A percentile compares a stretch with the other conserved stretches of the same genome.
Conservation (phyloP, 164 flowering plant species). For the Saururus chinensis region DNA sequence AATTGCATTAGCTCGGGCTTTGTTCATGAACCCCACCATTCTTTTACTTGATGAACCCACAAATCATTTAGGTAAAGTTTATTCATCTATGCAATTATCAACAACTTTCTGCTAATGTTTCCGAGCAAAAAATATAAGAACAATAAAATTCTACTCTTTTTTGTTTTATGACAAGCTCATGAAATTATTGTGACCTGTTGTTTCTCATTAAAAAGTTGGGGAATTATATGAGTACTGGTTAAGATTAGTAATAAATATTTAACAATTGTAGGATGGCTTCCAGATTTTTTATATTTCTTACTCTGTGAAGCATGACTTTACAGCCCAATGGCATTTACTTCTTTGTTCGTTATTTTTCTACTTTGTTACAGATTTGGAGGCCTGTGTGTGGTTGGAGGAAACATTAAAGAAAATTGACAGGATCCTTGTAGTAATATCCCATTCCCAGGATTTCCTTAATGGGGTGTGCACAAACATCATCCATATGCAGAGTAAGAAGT, state of each 20-base stretch:
- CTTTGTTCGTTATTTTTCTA: background rate
- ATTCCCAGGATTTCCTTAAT: constrained; percentile 92
- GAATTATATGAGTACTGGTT: too few species aligned
- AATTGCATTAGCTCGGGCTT: constrained; percentile 82
- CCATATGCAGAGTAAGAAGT: constrained; percentile 83
- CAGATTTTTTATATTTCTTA: too few species aligned
- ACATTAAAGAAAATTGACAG: constrained; percentile 80
- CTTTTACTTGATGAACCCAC: constrained; percentile 88
- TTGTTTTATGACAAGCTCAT: too few species aligned
- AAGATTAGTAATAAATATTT: too few species aligned
- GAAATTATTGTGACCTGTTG: too few species aligned
- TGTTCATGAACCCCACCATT: constrained; percentile 89
- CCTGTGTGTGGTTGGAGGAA: constrained; percentile 98
- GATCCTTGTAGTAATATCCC: constrained; percentile 87
- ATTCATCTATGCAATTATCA: too few species aligned
- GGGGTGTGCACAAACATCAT: constrained; percentile 96
- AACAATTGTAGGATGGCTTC: too few species aligned
- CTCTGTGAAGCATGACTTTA: too few species aligned
- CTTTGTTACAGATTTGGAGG: constrained; percentile 66
- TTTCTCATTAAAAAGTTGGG: too few species aligned
- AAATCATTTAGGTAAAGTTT: constrained; percentile 73
- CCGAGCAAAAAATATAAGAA: too few species aligned
- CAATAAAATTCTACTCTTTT: too few species aligned
- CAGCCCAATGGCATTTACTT: background rate
- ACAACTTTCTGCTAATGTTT: too few species aligned